Evolutionary conservation across 371 early-diverging fungal genomes (phyloP).

Genomic region (Apophysomyces elegans): DNA sequence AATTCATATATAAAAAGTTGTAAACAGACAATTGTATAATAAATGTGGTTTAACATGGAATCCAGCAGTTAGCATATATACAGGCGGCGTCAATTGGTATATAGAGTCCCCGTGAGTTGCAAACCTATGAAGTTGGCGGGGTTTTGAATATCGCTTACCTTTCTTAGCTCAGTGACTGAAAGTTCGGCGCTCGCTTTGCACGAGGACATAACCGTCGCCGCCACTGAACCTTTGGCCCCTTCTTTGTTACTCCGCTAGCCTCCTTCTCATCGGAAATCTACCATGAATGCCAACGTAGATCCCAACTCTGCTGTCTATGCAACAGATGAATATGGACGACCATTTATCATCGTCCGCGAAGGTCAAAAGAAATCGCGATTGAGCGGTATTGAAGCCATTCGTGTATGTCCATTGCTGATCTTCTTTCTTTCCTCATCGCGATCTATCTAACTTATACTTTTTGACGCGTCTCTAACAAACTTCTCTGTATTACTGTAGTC

Average conservation of each 20-base stretch:
- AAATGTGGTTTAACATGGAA: no score
- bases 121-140: no score
- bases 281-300: conserved; percentile 28
- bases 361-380: conserved; percentile 87
- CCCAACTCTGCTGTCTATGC: conserved; percentile 62
- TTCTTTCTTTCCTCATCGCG: conserved; percentile 8
- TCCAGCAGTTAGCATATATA: no score
- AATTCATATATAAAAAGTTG: no score
- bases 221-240: neutral
- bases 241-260: neutral
- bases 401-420: conserved; percentile 58
- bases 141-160: no score
- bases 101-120: no score
- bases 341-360: conserved; percentile 95
- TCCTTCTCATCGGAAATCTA: neutral
- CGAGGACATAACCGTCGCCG: no score
- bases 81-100: no score
- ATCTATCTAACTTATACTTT: neutral
- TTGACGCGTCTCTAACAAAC: neutral
- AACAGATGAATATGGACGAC: conserved; percentile 94
- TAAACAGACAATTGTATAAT: no score
- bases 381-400: conserved; percentile 91
- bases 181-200: no score
- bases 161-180: no score
- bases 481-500: conserved; percentile 63